These are phyloP conservation scores for Forsythia suspensa DNA, from an alignment of 257 asterid genomes.

Conservation along the genomic window DNA sequence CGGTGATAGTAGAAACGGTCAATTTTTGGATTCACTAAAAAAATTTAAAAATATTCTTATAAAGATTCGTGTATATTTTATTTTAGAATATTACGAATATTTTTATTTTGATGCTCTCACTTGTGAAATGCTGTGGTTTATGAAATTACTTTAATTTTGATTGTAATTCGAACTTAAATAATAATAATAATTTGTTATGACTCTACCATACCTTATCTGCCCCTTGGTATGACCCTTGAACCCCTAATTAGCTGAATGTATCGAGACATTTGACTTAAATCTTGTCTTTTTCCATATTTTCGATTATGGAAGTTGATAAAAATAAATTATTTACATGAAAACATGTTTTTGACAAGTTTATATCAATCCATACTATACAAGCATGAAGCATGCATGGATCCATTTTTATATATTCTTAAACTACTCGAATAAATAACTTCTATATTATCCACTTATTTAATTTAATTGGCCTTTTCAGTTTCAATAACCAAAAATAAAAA, in stretches of 20 bases:
- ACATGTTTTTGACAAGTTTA: constrained; percentile 18
- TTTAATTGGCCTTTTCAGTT: too few relatives aligned
- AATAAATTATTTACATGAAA: constrained; percentile 11
- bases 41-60: constrained; percentile 1
- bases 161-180: neutral
- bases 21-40: constrained; percentile 16
- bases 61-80: neutral
- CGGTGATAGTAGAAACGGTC: constrained; percentile 10
- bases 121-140: neutral
- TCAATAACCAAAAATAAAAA: too few relatives aligned
- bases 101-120: too few relatives aligned
- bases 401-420: neutral
- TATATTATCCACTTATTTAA: neutral
- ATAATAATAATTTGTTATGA: neutral
- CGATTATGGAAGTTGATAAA: constrained; percentile 9
- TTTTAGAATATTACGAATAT: neutral
- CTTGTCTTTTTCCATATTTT: constrained; percentile 4
- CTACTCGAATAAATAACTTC: neutral
- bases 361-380: neutral
- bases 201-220: neutral
- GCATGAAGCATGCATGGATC: neutral
- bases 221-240: neutral
- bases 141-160: neutral
- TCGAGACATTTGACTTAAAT: constrained; percentile 5
- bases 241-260: neutral